These are phyloP conservation scores for Pyrrhoderma lamaoense DNA, from an alignment of 1,284 basidiomycete species.

Conservation along the genomic window DNA sequence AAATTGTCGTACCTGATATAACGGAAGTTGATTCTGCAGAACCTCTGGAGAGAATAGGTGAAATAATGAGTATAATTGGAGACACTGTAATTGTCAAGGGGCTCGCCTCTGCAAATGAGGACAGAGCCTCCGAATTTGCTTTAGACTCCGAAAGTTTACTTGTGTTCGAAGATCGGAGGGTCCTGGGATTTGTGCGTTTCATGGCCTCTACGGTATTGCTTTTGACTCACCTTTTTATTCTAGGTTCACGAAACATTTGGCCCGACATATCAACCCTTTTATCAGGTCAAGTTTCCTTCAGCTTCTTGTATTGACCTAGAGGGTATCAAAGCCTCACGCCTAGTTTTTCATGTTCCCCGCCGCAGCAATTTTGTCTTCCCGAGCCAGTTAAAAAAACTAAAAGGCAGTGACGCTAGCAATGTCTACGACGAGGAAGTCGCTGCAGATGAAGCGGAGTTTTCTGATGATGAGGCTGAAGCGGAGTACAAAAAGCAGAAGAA, in stretches of 20 bases:
- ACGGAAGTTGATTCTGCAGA: slow-evolving; percentile 39
- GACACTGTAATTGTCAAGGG: slow-evolving; percentile 68
- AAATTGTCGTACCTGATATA: slow-evolving; percentile 32
- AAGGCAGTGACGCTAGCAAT: slow-evolving; percentile 90
- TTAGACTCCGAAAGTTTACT: slow-evolving; percentile 83
- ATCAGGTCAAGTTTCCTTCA: slow-evolving; percentile 68
- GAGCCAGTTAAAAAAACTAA: slow-evolving; percentile 52
- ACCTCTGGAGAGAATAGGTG: slow-evolving; percentile 61
- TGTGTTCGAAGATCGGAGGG: slow-evolving; percentile 76
- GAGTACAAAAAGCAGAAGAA: slow-evolving; percentile 52
- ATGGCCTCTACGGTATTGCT: slow-evolving; percentile 4
- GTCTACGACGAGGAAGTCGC: slow-evolving; percentile 84
- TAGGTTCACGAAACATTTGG: slow-evolving; percentile 89
- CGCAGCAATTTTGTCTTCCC: slow-evolving; percentile 77
- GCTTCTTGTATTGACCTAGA: slow-evolving; percentile 48
- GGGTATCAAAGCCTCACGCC: slow-evolving; percentile 44
- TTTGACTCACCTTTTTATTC: slow-evolving; percentile 19
- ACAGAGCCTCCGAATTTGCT: slow-evolving; percentile 46
- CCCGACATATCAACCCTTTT: slow-evolving; percentile 77
- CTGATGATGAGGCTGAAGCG: slow-evolving; percentile 83
- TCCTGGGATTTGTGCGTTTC: slow-evolving; percentile 70
- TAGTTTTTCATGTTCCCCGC: slow-evolving; percentile 72
- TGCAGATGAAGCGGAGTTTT: slow-evolving; percentile 83
- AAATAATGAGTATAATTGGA: slow-evolving; percentile 65
- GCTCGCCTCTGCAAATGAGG: slow-evolving; percentile 34